Base-by-base conservation (phyloP, 805 yeast genomes). In the Candida pseudofarinosa region DNA sequence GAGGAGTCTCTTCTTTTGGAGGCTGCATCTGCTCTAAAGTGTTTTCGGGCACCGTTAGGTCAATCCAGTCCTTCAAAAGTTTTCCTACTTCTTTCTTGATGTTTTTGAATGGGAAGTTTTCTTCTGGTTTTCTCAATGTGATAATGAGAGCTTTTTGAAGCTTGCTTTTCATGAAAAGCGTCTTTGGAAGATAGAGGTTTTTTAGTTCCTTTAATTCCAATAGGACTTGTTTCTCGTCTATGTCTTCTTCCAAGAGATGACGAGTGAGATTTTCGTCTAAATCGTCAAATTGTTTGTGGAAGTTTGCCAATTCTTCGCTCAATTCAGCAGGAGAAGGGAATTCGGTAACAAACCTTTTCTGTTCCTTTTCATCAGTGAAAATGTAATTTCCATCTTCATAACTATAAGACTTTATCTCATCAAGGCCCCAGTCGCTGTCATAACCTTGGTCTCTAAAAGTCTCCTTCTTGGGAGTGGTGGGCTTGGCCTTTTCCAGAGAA, bases 341-440 rank as follows among this genome's bases (percentile, higher is more conserved):
- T 6, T 51, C 49, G 2, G 45, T 40, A 14, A 44, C 48, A 33
- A 66, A 62, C 30, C 52, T 36, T 3, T 36, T 43, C 46, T 70
- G 73, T 19, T 65, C 62, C 19, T 50, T 41, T 35, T 54, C 57
- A 30, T 58, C 51, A 8, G 66, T 69, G 45, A 59, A 70, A 3
- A 70, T 63, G 47, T 58, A 68, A 50, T 69, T 60, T 2, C 68
- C 69, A 20, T 41, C 40, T 15, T 55, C 44, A 16, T 38, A 42
- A 37, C 56, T 53, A 41, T 53, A 63, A 3, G 45, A 53, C 12
- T 54, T 43, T n/a, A 63, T 56, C n/a, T 63, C 71, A 12, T 67
- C 73, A 13, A 69, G 44, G 4, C 76, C 76, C 76, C 76, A 70
- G 54, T 70, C 76, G 5, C 68, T 55, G 41, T 65, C 67, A 35